Conservation (phyloP, 257 asterid genomes). For the Jasminum sambac region DNA sequence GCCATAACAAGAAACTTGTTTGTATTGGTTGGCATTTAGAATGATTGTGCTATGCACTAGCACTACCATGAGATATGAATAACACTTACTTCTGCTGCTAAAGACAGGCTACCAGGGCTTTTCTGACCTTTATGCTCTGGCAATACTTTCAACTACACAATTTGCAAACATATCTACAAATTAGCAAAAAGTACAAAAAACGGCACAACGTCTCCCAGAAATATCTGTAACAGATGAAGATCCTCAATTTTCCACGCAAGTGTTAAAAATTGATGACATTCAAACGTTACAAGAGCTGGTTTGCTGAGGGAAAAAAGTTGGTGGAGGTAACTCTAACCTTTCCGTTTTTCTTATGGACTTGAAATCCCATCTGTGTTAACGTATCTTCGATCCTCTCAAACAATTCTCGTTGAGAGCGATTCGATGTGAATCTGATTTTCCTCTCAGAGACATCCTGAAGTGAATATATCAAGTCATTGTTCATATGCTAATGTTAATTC, state of each 20-base stretch:
- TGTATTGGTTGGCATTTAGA: no score
- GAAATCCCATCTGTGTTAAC: conserved; percentile 72
- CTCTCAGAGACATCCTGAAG: conserved; percentile 87
- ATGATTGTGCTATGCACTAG: background rate
- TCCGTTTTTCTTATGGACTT: conserved; percentile 79
- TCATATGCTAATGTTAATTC: background rate
- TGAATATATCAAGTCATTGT: background rate
- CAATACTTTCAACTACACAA: conserved; percentile 58
- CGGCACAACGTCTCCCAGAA: background rate
- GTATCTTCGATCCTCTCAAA: conserved; percentile 70
- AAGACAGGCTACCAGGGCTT: conserved; percentile 56
- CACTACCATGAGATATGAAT: no score
- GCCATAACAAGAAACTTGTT: conserved; percentile 25
- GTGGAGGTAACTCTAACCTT: conserved; percentile 48
- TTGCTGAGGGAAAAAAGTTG: background rate
- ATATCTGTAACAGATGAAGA: background rate
- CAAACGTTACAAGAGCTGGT: background rate
- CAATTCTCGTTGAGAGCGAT: conserved; percentile 70
- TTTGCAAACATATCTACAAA: background rate
- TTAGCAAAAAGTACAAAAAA: background rate
- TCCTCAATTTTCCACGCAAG: background rate
- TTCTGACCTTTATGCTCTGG: conserved; percentile 55
- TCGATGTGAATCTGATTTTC: conserved; percentile 86
- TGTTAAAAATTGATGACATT: background rate
- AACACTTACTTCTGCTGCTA: conserved; percentile 75